Percentiles rank a stretch among this genome's conserved stretches.
Conservation (phyloP, 495 filamentous ascomycete species). For the Massariosphaeria phaeospora region DNA sequence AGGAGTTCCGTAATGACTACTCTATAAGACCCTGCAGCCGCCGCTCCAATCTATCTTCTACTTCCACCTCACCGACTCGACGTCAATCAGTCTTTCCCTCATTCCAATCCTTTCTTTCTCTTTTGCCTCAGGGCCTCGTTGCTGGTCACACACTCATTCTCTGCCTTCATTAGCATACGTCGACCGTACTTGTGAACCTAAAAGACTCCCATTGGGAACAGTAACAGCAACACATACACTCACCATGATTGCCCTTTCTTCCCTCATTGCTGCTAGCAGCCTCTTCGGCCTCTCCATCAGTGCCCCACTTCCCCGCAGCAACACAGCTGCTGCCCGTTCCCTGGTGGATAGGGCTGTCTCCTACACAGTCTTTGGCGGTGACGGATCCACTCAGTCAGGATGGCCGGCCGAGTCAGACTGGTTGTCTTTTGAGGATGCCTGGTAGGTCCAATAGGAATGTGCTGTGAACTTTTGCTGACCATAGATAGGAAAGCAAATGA, state of each 20-base stretch:
- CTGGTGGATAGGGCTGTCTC: conserved; percentile 13
- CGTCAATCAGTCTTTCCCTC: conserved; percentile 13
- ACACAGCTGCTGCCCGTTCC: conserved; percentile 15
- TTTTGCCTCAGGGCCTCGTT: not conserved
- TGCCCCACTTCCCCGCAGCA: conserved; percentile 18
- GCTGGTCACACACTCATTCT: conserved; percentile 18
- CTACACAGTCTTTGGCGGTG: conserved; percentile 28
- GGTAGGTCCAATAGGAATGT: conserved; percentile 23
- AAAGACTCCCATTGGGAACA: not conserved
- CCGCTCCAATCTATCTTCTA: not conserved
- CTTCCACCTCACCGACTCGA: conserved; percentile 3
- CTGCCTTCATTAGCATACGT: conserved; percentile 2
- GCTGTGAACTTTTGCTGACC: not conserved
- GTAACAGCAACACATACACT: not conserved
- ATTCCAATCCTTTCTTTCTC: not conserved
- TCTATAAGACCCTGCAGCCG: not conserved
- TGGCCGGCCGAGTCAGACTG: conserved; percentile 32
- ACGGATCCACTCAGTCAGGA: conserved; percentile 21
- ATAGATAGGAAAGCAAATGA: conserved; percentile 37
- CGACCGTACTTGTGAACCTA: not conserved
- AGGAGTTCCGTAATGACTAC: too few relatives aligned
- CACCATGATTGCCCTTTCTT: conserved; percentile 28
- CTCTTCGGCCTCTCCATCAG: conserved; percentile 18
- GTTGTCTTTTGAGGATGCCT: conserved; percentile 28
- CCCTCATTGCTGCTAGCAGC: conserved; percentile 33